Evolutionary conservation across 1,139 yeast species (phyloP).

Genomic region (Williopsis jadinii): DNA sequence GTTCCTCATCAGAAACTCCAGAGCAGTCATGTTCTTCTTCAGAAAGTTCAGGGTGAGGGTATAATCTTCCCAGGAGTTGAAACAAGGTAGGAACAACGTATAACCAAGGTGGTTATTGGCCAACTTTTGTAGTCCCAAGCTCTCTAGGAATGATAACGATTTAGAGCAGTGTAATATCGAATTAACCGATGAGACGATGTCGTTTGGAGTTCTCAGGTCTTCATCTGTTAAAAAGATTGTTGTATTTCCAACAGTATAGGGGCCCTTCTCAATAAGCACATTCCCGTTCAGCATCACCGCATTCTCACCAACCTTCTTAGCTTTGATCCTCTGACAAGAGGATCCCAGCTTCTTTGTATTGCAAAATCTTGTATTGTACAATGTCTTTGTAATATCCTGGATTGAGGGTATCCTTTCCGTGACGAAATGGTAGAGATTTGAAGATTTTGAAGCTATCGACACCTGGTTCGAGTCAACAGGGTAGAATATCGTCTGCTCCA

Average conservation of each 20-base stretch:
- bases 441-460: conserved; percentile 25
- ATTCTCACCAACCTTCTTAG: conserved; percentile 32
- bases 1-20: conserved; percentile 47
- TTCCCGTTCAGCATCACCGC: conserved; percentile 41
- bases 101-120: conserved; percentile 50
- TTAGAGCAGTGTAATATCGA: conserved; percentile 48
- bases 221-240: conserved; percentile 58
- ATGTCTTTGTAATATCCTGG: conserved; percentile 23
- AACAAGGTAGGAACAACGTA: conserved; percentile 75
- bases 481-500: conserved; percentile 47
- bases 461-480: conserved; percentile 28
- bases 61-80: conserved; percentile 62
- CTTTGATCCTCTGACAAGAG: conserved; percentile 40
- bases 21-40: conserved; percentile 41
- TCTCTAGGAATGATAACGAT: conserved; percentile 42
- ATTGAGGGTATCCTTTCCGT: conserved; percentile 37
- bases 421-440: conserved; percentile 62
- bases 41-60: conserved; percentile 60
- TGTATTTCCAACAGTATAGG: conserved; percentile 45
- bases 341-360: conserved; percentile 34
- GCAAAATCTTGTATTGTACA: conserved; percentile 41
- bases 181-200: conserved; percentile 44
- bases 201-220: conserved; percentile 49
- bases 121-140: conserved; percentile 39
- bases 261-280: conserved; percentile 36